A percentile compares a stretch with the other conserved stretches of the same genome.
These are phyloP conservation scores for Hyaloscypha finlandica DNA, from an alignment of 495 filamentous ascomycete species.

Conservation along the genomic window DNA sequence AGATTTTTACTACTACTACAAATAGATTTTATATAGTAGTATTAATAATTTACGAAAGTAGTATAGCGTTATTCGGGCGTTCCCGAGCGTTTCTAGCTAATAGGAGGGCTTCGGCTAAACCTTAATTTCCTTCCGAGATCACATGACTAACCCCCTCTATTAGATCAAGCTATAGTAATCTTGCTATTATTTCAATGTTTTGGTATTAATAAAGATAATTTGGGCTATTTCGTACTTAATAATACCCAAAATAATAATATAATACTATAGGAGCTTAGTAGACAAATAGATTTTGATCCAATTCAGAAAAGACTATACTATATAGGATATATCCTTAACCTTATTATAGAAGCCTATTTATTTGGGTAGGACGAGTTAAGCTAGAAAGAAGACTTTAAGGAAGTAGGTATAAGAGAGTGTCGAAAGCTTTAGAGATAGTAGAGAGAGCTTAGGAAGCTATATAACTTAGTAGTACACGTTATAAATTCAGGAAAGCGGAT, in stretches of 20 bases:
- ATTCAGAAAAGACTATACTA: neutral
- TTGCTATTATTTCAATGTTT: neutral
- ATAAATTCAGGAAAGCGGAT: neutral
- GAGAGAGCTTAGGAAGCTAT: neutral
- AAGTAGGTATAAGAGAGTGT: neutral
- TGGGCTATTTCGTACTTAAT: neutral
- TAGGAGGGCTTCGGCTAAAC: too few species aligned
- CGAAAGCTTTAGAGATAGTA: neutral
- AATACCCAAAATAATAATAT: neutral
- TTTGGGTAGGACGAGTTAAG: neutral
- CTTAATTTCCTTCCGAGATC: too few species aligned
- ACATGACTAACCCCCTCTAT: neutral
- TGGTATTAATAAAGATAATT: conserved; percentile 1
- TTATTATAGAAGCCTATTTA: neutral
- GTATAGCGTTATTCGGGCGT: too few species aligned
- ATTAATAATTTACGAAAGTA: neutral
- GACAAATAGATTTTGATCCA: neutral
- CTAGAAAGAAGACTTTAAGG: neutral
- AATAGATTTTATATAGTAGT: neutral
- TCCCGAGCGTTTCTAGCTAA: too few species aligned
- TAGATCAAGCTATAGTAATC: neutral
- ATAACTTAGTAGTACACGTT: neutral
- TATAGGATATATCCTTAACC: neutral
- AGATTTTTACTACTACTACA: too few species aligned
- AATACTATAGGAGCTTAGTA: neutral